phyloP scores from a whole-genome alignment of 805 yeast species.

The Maudiozyma barnettii region DNA sequence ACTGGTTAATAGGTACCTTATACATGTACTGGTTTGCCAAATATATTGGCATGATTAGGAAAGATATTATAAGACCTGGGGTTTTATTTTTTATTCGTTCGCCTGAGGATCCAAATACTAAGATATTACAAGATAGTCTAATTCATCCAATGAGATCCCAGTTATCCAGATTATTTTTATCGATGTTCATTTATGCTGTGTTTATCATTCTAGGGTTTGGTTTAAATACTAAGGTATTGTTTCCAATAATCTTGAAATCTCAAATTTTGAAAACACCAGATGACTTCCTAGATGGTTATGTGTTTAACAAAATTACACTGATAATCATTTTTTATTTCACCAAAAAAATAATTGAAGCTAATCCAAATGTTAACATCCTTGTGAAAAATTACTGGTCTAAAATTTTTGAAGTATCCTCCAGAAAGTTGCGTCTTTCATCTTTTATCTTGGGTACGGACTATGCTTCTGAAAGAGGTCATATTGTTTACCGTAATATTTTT shows the following conservation, averaged over 20 bases:
- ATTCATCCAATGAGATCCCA: conserved; percentile 68
- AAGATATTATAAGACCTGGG: conserved; percentile 69
- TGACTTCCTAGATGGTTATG: neutral
- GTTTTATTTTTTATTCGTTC: conserved; percentile 85
- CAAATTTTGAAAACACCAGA: conserved; percentile 12
- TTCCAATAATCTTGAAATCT: conserved; percentile 30
- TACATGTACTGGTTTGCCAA: conserved; percentile 85
- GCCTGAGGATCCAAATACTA: conserved; percentile 87
- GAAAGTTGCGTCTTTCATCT: conserved; percentile 64
- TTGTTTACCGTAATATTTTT: conserved; percentile 43
- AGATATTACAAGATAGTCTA: conserved; percentile 78
- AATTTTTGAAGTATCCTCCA: conserved; percentile 47
- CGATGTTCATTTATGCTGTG: conserved; percentile 64
- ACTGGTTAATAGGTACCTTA: conserved; percentile 69
- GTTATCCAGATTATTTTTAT: conserved; percentile 57
- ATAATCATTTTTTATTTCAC: conserved; percentile 33
- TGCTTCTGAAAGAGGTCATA: conserved; percentile 61
- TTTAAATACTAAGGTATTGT: conserved; percentile 41
- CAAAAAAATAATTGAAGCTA: conserved; percentile 20
- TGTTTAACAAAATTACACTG: conserved; percentile 7
- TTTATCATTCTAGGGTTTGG: conserved; percentile 75
- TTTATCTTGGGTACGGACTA: conserved; percentile 58
- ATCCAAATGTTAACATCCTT: conserved; percentile 27
- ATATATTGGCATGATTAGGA: conserved; percentile 76
- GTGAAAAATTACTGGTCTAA: conserved; percentile 50